Conservation (phyloP, 2,329 filamentous ascomycete species). For the Colletotrichum costaricense region DNA sequence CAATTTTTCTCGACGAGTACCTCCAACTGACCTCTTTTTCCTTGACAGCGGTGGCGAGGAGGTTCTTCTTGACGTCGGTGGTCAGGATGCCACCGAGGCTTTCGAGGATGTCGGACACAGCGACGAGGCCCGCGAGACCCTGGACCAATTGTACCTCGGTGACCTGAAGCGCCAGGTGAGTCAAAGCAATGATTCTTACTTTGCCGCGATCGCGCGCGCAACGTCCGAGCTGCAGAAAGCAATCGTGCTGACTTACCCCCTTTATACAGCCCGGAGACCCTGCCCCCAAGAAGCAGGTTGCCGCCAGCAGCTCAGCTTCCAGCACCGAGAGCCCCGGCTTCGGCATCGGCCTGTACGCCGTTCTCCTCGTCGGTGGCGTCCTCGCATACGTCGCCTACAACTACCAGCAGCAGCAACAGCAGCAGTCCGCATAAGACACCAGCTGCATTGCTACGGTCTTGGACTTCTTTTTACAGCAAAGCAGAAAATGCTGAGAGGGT, state of each 20-base stretch:
- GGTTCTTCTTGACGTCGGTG: slow-evolving; percentile 94
- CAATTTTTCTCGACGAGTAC: neutral
- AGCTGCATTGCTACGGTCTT: neutral
- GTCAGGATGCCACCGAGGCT: slow-evolving; percentile 96
- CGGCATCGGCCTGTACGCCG: slow-evolving; percentile 83
- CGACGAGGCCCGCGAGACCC: slow-evolving; percentile 96
- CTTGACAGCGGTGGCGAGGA: slow-evolving; percentile 90
- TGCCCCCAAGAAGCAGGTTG: slow-evolving; percentile 70
- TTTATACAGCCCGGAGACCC: slow-evolving; percentile 78
- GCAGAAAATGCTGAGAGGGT: neutral
- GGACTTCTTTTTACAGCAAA: neutral
- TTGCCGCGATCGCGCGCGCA: neutral
- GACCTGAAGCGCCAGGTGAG: slow-evolving; percentile 83
- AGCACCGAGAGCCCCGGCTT: slow-evolving; percentile 65
- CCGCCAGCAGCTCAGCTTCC: slow-evolving; percentile 61
- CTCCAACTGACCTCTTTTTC: slow-evolving; percentile 3
- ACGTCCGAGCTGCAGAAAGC: neutral
- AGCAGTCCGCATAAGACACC: slow-evolving; percentile 40
- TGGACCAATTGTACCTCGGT: slow-evolving; percentile 81
- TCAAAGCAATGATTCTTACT: slow-evolving; percentile 23
- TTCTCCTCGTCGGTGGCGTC: slow-evolving; percentile 82
- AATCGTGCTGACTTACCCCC: slow-evolving; percentile 39
- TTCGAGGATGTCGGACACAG: slow-evolving; percentile 99
- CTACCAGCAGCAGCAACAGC: slow-evolving; percentile 76
- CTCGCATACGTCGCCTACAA: slow-evolving; percentile 86